phyloP scores from a whole-genome alignment of 352 stramenopile genomes.

The Pythium aquatile region DNA sequence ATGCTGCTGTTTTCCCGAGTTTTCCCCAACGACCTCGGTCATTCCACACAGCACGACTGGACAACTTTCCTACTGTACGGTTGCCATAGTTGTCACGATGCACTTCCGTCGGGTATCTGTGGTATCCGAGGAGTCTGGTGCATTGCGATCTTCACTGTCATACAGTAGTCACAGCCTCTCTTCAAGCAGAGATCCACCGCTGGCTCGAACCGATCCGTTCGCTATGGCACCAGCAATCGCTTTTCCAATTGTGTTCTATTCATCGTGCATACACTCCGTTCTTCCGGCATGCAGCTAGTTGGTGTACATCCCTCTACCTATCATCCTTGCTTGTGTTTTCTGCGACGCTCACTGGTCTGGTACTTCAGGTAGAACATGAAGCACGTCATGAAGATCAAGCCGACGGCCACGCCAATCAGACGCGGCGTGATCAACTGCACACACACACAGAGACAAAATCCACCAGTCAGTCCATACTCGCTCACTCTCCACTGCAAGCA shows the following conservation, averaged over 20 bases:
- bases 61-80: too few relatives aligned
- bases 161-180: too few relatives aligned
- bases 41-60: too few relatives aligned
- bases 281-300: not conserved
- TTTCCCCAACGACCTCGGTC: too few relatives aligned
- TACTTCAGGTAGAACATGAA: conserved; percentile 63
- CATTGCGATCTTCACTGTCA: too few relatives aligned
- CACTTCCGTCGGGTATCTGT: too few relatives aligned
- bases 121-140: too few relatives aligned
- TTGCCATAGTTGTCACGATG: too few relatives aligned
- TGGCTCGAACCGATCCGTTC: too few relatives aligned
- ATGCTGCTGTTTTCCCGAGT: too few relatives aligned
- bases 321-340: conserved; percentile 7
- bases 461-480: not conserved
- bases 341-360: conserved; percentile 34
- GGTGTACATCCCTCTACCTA: not conserved
- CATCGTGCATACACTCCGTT: not conserved
- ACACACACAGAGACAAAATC: conserved; percentile 6
- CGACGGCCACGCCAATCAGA: conserved; percentile 58
- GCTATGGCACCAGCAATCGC: too few relatives aligned
- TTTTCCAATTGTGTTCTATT: not conserved
- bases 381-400: conserved; percentile 46
- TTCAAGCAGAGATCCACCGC: too few relatives aligned
- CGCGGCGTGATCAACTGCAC: conserved; percentile 59
- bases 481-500: not conserved